These are phyloP conservation scores for Zymoseptoria crescenta DNA, from an alignment of 2,329 filamentous ascomycete species.

Conservation along the genomic window DNA sequence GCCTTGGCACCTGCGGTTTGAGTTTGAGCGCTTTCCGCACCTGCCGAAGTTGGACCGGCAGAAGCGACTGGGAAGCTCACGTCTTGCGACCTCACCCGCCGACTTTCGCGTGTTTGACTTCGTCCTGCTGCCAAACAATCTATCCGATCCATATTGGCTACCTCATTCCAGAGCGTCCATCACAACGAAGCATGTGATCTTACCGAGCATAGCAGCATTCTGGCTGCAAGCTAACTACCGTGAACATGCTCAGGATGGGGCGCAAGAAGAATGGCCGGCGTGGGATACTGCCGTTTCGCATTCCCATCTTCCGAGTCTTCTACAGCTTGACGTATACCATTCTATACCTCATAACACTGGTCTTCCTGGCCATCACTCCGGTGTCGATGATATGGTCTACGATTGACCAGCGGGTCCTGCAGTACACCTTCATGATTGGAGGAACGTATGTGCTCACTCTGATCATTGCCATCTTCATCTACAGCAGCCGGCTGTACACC, in stretches of 20 bases:
- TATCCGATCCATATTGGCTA: not conserved
- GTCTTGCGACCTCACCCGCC: not conserved
- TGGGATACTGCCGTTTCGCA: slow-evolving; percentile 32
- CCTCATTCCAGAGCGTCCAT: not conserved
- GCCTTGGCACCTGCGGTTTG: no score
- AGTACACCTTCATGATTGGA: slow-evolving; percentile 76
- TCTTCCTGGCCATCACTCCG: slow-evolving; percentile 71
- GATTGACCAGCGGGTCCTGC: slow-evolving; percentile 55
- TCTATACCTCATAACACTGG: slow-evolving; percentile 64
- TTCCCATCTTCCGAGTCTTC: slow-evolving; percentile 66
- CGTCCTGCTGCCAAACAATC: not conserved
- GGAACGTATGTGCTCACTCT: slow-evolving; percentile 68
- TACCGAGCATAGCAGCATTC: slow-evolving; percentile 4
- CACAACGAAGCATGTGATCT: slow-evolving; percentile 1
- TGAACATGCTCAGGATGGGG: slow-evolving; percentile 9
- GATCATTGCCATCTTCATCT: slow-evolving; percentile 65
- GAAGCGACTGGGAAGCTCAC: no score
- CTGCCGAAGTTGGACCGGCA: no score
- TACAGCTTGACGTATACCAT: slow-evolving; percentile 69
- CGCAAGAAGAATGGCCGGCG: slow-evolving; percentile 8
- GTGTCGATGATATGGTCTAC: slow-evolving; percentile 72
- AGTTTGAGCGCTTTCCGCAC: no score
- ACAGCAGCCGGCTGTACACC: slow-evolving; percentile 76
- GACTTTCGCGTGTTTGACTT: not conserved
- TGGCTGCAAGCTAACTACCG: slow-evolving; percentile 1